Base-by-base conservation (phyloP, 2,329 filamentous ascomycete species). In the Calonectria leucothoes region DNA sequence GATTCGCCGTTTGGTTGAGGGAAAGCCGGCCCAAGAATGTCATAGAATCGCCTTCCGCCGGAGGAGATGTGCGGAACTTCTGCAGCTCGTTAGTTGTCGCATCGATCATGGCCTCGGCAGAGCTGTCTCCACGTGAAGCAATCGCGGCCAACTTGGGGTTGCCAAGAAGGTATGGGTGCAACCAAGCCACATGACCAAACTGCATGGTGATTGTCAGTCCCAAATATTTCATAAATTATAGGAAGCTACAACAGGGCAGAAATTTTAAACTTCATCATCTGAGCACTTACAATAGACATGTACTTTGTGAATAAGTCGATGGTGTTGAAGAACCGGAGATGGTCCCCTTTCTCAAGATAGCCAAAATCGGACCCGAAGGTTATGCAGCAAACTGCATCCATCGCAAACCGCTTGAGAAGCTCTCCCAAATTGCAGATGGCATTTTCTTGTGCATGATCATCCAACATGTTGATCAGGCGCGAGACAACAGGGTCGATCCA, bases 231-330 rank as follows among this genome's bases (percentile, higher is more conserved):
- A 5, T 6, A 14, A 37, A 63, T n/a, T n/a, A n/a, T n/a, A n/a
- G n/a, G n/a, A n/a, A n/a, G n/a, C n/a, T n/a, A n/a, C n/a, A n/a
- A n/a, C n/a, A n/a, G n/a, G n/a, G n/a, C n/a, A n/a, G n/a, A n/a
- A n/a, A n/a, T n/a, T n/a, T n/a, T n/a, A n/a, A n/a, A n/a, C n/a
- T n/a, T n/a, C n/a, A n/a, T n/a, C n/a, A n/a, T n/a, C n/a, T n/a
- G n/a, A n/a, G 31, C 1, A 66, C 69, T 66, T 27, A 71, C 69
- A 66, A 71, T 66, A 4, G 69, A 57, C 69, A 71, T 71, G 31
- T 71, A 71, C 15, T 51, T 52, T 2, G 61, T 71, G 23, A 57
- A 57, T 1, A 66, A 6, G n/a, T 71, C 69, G 6, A 71, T 48
- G 4, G 20, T 66, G 17, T 61, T 59, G 42, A 66, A 71, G 35